Evolutionary conservation across 192 early-diverging fungal genomes (phyloP).

Genomic region (Coemansia sp.): DNA sequence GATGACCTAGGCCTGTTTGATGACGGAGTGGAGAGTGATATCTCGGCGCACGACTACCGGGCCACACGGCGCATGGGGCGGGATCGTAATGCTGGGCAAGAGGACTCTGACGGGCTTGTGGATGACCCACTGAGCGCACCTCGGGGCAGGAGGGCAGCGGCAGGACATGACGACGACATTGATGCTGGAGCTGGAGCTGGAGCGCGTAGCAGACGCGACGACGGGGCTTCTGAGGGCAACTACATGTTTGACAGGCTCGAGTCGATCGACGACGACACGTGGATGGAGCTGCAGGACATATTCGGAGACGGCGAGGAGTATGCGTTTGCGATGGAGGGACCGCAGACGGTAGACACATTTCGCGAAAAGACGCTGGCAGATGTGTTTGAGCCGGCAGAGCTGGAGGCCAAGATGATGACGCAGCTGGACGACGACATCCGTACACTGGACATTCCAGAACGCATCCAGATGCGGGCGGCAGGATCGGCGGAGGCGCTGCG

Average conservation of each 20-base stretch:
- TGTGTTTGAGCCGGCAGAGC: slow-evolving; percentile 79
- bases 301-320: slow-evolving; percentile 95
- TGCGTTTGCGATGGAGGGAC: slow-evolving; percentile 54
- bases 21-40: slow-evolving; percentile 11
- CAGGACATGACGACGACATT: background rate
- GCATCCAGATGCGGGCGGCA: slow-evolving; percentile 72
- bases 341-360: slow-evolving; percentile 12
- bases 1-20: slow-evolving; percentile 49
- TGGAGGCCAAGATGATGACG: slow-evolving; percentile 87
- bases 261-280: slow-evolving; percentile 57
- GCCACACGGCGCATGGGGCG: slow-evolving; percentile 11
- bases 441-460: slow-evolving; percentile 84
- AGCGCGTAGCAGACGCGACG: background rate
- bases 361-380: slow-evolving; percentile 45
- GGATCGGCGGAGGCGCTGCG: slow-evolving; percentile 28
- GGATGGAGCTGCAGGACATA: slow-evolving; percentile 80
- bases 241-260: slow-evolving; percentile 49
- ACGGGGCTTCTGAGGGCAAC: slow-evolving; percentile 12
- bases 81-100: background rate
- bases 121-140: background rate
- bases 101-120: background rate
- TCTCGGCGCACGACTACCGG: slow-evolving; percentile 16
- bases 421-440: slow-evolving; percentile 88
- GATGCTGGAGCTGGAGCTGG: background rate
- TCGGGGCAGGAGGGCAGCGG: background rate